A percentile compares a stretch with the other conserved stretches of the same genome.
These are phyloP conservation scores for Rhytidiadelphus loreus DNA, from an alignment of 225 moss, liverwort and hornwort genomes.

Conservation along the genomic window DNA sequence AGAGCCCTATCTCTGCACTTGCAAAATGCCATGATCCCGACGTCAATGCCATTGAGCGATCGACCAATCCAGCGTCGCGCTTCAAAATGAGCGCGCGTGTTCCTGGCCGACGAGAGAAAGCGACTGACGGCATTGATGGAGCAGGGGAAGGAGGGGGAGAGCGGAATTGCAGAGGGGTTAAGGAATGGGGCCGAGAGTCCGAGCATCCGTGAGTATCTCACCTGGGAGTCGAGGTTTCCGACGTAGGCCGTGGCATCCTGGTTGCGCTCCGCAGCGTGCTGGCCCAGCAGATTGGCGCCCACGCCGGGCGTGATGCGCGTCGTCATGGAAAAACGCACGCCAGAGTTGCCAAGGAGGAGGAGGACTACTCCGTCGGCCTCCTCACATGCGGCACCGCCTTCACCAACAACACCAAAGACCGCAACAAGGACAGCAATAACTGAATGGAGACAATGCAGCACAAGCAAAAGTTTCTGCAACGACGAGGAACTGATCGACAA, in stretches of 20 bases:
- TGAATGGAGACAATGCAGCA: neutral
- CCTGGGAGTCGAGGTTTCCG: constrained; percentile 97
- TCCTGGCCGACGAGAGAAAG: neutral
- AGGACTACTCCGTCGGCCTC: neutral
- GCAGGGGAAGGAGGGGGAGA: too few species aligned
- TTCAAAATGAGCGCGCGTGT: neutral
- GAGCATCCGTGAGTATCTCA: neutral
- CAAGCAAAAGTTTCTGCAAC: neutral
- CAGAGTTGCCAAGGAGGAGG: neutral
- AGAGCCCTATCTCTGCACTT: neutral
- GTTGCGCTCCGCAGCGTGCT: constrained; percentile 99
- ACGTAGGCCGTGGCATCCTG: constrained; percentile 99
- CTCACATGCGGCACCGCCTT: neutral
- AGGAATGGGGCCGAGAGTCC: too few species aligned
- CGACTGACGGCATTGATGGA: neutral
- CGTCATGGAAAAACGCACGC: constrained; percentile 44
- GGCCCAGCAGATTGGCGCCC: constrained; percentile 94
- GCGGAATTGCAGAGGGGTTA: neutral
- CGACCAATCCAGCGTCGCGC: neutral
- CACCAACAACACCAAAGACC: neutral
- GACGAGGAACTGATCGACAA: neutral
- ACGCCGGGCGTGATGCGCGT: constrained; percentile 99
- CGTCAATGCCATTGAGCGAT: neutral
- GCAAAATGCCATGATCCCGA: neutral
- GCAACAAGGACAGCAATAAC: neutral